phyloP scores from a whole-genome alignment of 2,329 filamentous ascomycete genomes.

The Verticillium isaacii region DNA sequence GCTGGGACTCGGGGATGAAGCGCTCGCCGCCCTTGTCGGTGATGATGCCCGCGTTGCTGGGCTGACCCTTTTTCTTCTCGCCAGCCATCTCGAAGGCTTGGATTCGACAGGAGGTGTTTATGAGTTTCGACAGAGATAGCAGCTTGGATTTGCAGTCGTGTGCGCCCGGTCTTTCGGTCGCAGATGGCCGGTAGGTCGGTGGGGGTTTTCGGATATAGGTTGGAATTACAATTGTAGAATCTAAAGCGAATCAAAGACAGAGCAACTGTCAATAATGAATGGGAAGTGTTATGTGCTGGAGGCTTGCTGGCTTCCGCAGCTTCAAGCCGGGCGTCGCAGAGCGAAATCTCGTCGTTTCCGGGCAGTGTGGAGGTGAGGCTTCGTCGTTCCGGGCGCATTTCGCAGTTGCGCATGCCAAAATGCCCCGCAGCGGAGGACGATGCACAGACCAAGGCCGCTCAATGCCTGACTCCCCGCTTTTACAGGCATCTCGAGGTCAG shows the following conservation, averaged over 20 bases:
- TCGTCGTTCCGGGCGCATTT: not conserved
- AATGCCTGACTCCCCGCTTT: not conserved
- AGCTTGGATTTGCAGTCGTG: not conserved
- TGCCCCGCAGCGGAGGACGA: not conserved
- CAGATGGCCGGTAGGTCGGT: not conserved
- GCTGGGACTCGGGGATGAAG: constrained; percentile 81
- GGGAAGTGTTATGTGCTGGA: not conserved
- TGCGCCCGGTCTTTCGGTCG: not conserved
- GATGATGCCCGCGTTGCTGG: constrained; percentile 68
- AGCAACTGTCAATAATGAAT: not conserved
- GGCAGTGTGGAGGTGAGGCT: not conserved
- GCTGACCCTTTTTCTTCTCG: constrained; percentile 18
- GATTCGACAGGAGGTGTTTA: not conserved
- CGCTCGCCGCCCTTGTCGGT: constrained; percentile 73
- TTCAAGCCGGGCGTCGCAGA: not conserved
- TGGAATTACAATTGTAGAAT: not conserved
- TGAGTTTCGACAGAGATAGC: not conserved
- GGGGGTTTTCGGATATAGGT: not conserved
- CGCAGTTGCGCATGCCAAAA: not conserved
- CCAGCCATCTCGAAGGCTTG: not conserved
- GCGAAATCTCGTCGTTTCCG: not conserved
- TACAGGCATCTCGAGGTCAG: not conserved
- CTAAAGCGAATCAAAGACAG: not conserved
- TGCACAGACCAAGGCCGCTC: not conserved
- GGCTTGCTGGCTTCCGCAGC: not conserved